A percentile compares a stretch with the other conserved stretches of the same genome.
Conservation (phyloP, 192 early-diverging fungal species). For the Backusella mclennaniae region DNA sequence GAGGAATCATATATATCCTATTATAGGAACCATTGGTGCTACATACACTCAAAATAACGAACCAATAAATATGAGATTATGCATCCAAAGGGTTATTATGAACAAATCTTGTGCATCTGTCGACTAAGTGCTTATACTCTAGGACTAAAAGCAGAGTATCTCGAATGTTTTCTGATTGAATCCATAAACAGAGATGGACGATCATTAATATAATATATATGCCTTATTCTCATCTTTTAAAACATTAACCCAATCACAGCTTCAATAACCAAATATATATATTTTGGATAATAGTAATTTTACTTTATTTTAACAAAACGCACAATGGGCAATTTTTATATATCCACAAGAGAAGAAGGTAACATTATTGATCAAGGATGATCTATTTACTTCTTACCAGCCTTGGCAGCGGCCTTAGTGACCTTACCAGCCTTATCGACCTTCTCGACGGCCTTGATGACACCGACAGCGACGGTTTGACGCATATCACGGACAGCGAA, state of each 20-base stretch:
- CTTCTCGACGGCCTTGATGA: slow-evolving; percentile 57
- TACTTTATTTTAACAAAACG: neutral
- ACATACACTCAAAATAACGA: neutral
- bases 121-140: too few species aligned
- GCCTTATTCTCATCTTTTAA: neutral
- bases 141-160: too few species aligned
- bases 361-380: neutral
- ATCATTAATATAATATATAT: neutral
- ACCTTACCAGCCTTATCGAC: slow-evolving; percentile 73
- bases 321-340: neutral
- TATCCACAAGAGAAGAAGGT: neutral
- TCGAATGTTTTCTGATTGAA: too few species aligned
- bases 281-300: neutral
- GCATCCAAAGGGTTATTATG: neutral
- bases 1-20: neutral
- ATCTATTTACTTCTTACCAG: slow-evolving; percentile 73
- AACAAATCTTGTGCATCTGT: too few species aligned
- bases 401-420: slow-evolving; percentile 79
- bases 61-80: neutral
- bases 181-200: too few species aligned
- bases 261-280: neutral
- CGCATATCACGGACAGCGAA: too few species aligned
- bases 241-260: neutral
- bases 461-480: too few species aligned
- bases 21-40: neutral